phyloP scores from a whole-genome alignment of 164 flowering plant species.

The Protea cynaroides region DNA sequence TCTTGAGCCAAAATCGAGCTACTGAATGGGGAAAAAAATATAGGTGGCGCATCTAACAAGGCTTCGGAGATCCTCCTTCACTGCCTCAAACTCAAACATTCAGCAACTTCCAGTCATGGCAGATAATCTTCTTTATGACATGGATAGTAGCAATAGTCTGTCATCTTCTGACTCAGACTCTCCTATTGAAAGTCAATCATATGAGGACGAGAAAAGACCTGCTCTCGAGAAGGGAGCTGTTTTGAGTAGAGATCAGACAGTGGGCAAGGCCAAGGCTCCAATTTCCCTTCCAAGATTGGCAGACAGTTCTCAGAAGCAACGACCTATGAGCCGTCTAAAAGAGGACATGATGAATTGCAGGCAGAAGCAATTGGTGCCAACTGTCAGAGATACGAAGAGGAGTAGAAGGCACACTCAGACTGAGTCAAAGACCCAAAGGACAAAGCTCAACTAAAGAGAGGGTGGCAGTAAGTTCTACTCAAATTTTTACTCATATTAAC shows the following conservation, averaged over 20 bases:
- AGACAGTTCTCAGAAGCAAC: constrained; percentile 12
- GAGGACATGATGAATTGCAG: constrained; percentile 45
- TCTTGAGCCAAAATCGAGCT: neutral
- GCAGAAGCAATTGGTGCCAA: constrained; percentile 26
- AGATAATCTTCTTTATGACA: constrained; percentile 68
- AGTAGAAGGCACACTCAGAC: constrained; percentile 32
- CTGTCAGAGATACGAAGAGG: constrained; percentile 29
- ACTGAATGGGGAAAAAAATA: neutral
- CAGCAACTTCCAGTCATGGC: constrained; percentile 45
- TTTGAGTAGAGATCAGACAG: constrained; percentile 18
- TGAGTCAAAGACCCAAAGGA: no score
- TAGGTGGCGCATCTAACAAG: constrained; percentile 67
- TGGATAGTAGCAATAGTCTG: constrained; percentile 71
- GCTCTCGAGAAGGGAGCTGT: constrained; percentile 11
- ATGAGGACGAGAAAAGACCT: constrained; percentile 9
- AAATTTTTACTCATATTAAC: no score
- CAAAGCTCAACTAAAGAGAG: constrained; percentile 39
- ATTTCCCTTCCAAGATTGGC: constrained; percentile 11
- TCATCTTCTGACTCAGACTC: constrained; percentile 84
- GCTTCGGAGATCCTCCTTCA: constrained; percentile 53
- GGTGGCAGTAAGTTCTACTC: constrained; percentile 38
- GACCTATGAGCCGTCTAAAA: constrained; percentile 34
- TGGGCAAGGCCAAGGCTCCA: constrained; percentile 20
- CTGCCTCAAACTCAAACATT: constrained; percentile 20
- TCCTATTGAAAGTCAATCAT: constrained; percentile 22